These are phyloP conservation scores for Phaseolus lunatus DNA, from an alignment of 306 rosid genomes.

Conservation along the genomic window DNA sequence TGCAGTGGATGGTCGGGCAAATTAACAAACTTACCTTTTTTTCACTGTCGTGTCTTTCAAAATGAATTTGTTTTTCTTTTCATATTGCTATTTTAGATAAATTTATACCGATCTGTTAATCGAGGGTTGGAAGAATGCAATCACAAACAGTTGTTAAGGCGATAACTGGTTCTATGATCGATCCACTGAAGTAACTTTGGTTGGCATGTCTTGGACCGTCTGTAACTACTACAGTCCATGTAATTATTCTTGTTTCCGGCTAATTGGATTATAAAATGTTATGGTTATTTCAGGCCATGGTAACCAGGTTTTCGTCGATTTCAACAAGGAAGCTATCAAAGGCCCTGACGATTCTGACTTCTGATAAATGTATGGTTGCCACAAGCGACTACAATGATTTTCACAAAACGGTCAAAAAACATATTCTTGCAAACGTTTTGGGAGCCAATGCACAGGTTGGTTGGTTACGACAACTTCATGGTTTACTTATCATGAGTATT, in stretches of 20 bases:
- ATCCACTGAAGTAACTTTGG: neutral
- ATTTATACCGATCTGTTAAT: neutral
- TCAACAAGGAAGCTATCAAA: constrained; percentile 79
- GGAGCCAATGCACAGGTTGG: constrained; percentile 86
- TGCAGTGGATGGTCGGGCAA: neutral
- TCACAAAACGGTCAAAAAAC: constrained; percentile 74
- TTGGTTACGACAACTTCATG: neutral
- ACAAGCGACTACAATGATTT: constrained; percentile 84
- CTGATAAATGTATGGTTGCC: constrained; percentile 91
- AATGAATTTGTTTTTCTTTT: neutral
- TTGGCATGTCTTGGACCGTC: neutral
- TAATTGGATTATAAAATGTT: constrained; percentile 7
- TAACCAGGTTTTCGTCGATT: constrained; percentile 79
- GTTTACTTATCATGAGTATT: neutral
- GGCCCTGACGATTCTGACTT: constrained; percentile 72
- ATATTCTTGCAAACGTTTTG: constrained; percentile 70
- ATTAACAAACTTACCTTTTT: no score
- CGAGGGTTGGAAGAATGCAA: neutral
- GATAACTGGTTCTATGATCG: neutral
- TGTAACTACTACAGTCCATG: neutral
- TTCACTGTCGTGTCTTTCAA: no score
- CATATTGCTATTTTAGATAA: neutral
- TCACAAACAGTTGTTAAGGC: no score
- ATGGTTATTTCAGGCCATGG: constrained; percentile 77
- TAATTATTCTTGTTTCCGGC: constrained; percentile 1